phyloP scores from a whole-genome alignment of 2,329 filamentous ascomycete genomes.

The Colletotrichum sp. region DNA sequence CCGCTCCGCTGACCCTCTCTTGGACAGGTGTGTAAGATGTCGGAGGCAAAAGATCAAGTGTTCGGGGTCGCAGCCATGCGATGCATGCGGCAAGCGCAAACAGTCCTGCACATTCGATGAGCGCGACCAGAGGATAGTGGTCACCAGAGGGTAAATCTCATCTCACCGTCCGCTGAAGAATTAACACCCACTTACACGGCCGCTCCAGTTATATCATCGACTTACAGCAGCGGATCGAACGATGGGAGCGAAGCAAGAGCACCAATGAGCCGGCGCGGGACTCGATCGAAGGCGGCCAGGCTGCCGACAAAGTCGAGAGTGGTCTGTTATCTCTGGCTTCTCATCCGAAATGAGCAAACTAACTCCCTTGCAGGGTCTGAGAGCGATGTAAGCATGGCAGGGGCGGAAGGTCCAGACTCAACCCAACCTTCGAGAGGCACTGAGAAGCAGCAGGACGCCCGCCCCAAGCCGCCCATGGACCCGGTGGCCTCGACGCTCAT shows the following conservation, averaged over 20 bases:
- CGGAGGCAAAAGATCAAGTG: constrained; percentile 52
- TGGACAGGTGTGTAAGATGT: constrained; percentile 45
- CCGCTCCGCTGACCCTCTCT: neutral
- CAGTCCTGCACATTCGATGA: constrained; percentile 47
- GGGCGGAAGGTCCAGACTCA: neutral
- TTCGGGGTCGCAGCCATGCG: constrained; percentile 47
- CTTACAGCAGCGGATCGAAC: constrained; percentile 19
- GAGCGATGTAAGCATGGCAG: neutral
- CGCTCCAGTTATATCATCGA: constrained; percentile 25
- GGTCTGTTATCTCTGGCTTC: neutral
- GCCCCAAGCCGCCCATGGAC: constrained; percentile 22
- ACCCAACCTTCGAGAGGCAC: neutral
- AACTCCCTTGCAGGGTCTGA: neutral
- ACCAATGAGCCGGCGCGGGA: neutral
- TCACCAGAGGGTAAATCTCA: constrained; percentile 45
- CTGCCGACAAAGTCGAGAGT: neutral
- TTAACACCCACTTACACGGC: neutral
- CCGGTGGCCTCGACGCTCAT: constrained; percentile 37
- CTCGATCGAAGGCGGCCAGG: neutral
- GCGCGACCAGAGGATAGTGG: constrained; percentile 52
- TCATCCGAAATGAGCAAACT: neutral
- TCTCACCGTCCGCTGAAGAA: neutral
- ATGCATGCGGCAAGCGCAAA: constrained; percentile 47
- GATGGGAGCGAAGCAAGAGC: constrained; percentile 10
- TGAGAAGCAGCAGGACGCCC: neutral